Percentiles rank a stretch among this genome's conserved stretches.
These are phyloP conservation scores for Saccharomycopsis fibuligera DNA, from an alignment of 805 yeast species.

Conservation along the genomic window DNA sequence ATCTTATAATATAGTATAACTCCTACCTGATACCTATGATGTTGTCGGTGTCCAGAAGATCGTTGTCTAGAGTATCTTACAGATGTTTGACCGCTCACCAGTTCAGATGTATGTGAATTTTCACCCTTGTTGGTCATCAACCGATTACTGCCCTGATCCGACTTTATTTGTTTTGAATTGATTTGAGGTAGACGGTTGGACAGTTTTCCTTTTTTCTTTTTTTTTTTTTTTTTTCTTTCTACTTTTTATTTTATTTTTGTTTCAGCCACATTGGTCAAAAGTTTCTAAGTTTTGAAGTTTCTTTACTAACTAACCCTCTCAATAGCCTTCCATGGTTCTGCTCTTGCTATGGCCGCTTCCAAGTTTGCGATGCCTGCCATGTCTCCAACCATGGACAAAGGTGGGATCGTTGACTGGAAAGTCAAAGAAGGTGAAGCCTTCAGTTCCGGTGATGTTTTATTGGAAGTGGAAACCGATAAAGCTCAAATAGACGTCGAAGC, in stretches of 20 bases:
- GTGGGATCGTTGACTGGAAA: constrained; percentile 89
- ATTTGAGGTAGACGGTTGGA: neutral
- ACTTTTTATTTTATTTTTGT: too few species aligned
- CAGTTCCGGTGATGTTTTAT: constrained; percentile 72
- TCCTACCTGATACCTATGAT: neutral
- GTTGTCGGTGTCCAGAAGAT: neutral
- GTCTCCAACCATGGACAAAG: constrained; percentile 98
- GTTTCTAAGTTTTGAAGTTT: neutral
- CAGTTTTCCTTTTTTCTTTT: neutral
- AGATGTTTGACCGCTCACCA: neutral
- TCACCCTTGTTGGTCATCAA: neutral
- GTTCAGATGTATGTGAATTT: neutral
- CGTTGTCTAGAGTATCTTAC: neutral
- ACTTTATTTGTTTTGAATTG: too few species aligned
- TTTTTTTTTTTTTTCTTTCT: neutral
- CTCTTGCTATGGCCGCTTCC: constrained; percentile 28
- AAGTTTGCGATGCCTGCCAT: constrained; percentile 92
- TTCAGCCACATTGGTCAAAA: neutral
- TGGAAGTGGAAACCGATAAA: constrained; percentile 84
- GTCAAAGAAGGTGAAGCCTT: constrained; percentile 69
- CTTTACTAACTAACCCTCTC: neutral
- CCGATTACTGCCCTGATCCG: too few species aligned
- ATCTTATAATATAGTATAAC: neutral
- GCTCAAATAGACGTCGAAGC: constrained; percentile 83
- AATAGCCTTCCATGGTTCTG: constrained; percentile 26